These are phyloP conservation scores for Helianthus tuberosus DNA, from an alignment of 129 eudicot genomes.

Conservation along the genomic window DNA sequence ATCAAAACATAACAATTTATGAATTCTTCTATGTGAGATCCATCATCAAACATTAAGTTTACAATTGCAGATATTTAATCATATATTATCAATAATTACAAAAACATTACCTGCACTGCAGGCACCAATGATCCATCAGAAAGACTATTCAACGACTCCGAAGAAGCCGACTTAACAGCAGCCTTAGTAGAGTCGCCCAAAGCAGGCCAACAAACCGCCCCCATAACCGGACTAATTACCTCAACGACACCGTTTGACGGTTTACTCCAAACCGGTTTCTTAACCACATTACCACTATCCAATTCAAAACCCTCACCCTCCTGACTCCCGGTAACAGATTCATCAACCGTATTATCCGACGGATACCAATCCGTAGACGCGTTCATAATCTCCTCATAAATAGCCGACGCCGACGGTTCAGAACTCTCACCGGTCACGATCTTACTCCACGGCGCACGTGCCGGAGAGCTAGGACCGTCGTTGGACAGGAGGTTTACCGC, in stretches of 20 bases:
- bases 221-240: constrained; percentile 63
- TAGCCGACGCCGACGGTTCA: constrained; percentile 14
- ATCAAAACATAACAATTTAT: too few relatives aligned
- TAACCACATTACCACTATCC: constrained; percentile 24
- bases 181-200: constrained; percentile 62
- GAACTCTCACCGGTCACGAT: not conserved
- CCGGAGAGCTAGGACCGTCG: constrained; percentile 17
- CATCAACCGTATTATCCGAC: not conserved
- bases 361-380: constrained; percentile 27
- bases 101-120: constrained; percentile 17
- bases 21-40: not conserved
- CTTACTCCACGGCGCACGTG: too few relatives aligned
- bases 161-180: constrained; percentile 50
- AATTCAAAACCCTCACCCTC: too few relatives aligned
- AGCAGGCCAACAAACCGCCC: constrained; percentile 83
- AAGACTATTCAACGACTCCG: constrained; percentile 46
- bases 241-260: constrained; percentile 52
- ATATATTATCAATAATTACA: too few relatives aligned
- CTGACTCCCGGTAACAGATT: too few relatives aligned
- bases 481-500: constrained; percentile 26
- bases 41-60: too few relatives aligned
- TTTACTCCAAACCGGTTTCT: constrained; percentile 79
- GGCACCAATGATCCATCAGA: constrained; percentile 45
- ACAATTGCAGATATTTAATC: too few relatives aligned
- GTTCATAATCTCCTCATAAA: constrained; percentile 28